Evolutionary conservation across 768 basidiomycete genomes (phyloP), one percentile per base, ranked within the genome.

Genomic region (Lactarius indigo): DNA sequence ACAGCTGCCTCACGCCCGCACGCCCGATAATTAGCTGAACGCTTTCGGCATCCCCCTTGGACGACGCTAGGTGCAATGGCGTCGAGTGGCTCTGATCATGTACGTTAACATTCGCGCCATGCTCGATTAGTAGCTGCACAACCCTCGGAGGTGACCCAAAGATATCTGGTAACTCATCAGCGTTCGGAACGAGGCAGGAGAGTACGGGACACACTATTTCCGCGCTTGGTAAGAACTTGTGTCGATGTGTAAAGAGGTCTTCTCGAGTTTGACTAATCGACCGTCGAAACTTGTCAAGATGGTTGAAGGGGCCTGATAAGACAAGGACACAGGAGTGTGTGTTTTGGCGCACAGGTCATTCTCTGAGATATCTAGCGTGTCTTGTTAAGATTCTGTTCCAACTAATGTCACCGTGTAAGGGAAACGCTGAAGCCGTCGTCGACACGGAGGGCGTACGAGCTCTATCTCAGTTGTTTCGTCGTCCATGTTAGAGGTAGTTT

Each of bases 301-400:
- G 56, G 89, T 92, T 94, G 74, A 73, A 37, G 70, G 59, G 70
- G 76, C 68, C 26, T 69, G 80, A 62, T 79, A 72, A 59, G 26
- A 64, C 15, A 20, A 44, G 58, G 54, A 55, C 30, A 47, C 17
- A 17, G 28, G 13, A 42, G 60, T 59, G 10, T 3, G 26, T 33
- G 42, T n/a, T 50, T 74, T 33, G 5, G 28, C 89, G 63, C 78
- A 94, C 91, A 85, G 67, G 85, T 92, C 92, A 94, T 94, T 59
- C 90, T 82, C 72, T 90, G 89, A 1, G 92, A 93, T 67, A 92
- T 89, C 72, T 91, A 91, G 26, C 85, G 84, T 0, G 92, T 94
- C 78, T 93, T 94, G 76, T 90, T 87, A 52, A 94, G 79, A 74
- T 94, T 93, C 76, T 94, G 92, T 77, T 94, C 91, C 12, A 94